phyloP scores from a whole-genome alignment of 768 basidiomycete genomes.

The Boletus speciosus region DNA sequence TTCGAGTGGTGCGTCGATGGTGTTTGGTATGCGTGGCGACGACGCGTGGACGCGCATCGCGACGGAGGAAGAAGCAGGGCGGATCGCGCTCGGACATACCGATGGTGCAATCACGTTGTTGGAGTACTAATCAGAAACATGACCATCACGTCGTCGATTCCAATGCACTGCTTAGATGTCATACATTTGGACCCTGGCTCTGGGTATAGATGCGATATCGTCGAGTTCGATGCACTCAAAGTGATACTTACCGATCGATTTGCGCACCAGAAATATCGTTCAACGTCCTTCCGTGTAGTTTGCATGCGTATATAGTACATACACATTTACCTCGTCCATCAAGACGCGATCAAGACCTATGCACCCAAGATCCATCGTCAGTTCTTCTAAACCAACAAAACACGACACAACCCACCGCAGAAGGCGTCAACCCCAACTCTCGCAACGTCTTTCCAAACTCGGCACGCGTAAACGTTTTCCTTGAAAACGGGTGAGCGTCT shows the following conservation, averaged over 20 bases:
- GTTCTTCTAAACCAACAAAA: neutral
- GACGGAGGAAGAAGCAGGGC: slow-evolving; percentile 38
- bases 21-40: slow-evolving; percentile 44
- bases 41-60: slow-evolving; percentile 48
- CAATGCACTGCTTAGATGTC: no score
- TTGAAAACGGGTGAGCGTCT: neutral
- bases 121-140: slow-evolving; percentile 35
- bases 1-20: slow-evolving; percentile 24
- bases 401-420: slow-evolving; percentile 46
- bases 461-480: slow-evolving; percentile 64
- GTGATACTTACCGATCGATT: neutral
- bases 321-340: neutral
- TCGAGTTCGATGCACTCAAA: neutral
- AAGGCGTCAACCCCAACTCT: slow-evolving; percentile 86
- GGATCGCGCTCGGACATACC: slow-evolving; percentile 33
- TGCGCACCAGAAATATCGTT: neutral
- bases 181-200: neutral
- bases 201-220: neutral
- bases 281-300: neutral
- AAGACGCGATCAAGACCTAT: slow-evolving; percentile 54
- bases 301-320: neutral
- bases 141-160: neutral
- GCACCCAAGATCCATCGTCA: slow-evolving; percentile 1
- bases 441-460: slow-evolving; percentile 81
- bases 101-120: slow-evolving; percentile 49